These are phyloP conservation scores for Torulaspora pretoriensis DNA, from an alignment of 1,139 yeast species.

Conservation along the genomic window DNA sequence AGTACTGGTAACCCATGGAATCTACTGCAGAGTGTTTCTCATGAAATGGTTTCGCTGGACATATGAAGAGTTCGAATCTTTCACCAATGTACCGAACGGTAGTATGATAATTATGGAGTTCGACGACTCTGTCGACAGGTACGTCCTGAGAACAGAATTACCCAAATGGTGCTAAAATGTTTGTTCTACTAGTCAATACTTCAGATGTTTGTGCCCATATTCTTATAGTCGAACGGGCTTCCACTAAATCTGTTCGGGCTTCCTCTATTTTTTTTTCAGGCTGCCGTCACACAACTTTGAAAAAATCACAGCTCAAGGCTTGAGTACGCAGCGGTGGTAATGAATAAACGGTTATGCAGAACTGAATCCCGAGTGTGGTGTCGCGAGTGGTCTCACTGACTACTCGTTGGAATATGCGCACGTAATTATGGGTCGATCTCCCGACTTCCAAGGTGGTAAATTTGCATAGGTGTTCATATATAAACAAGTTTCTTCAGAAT, in stretches of 20 bases:
- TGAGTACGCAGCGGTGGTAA: not conserved
- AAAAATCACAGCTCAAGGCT: not conserved
- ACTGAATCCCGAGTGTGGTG: conserved; percentile 2
- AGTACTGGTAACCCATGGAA: conserved; percentile 86
- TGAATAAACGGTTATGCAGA: not conserved
- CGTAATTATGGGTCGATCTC: conserved; percentile 6
- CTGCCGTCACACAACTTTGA: conserved; percentile 6
- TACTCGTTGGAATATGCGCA: conserved; percentile 1
- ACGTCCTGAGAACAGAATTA: conserved; percentile 49
- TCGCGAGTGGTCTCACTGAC: conserved; percentile 3
- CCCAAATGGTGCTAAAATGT: conserved; percentile 47
- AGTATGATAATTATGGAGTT: conserved; percentile 74
- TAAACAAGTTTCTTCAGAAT: not conserved
- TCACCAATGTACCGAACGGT: conserved; percentile 81
- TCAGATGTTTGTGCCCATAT: not conserved
- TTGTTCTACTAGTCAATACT: not conserved
- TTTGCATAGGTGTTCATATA: conserved; percentile 2
- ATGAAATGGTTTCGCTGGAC: conserved; percentile 95
- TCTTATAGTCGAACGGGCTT: not conserved
- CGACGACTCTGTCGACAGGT: conserved; percentile 43
- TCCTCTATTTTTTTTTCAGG: conserved; percentile 2
- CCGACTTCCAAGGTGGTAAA: not conserved
- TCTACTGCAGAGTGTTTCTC: conserved; percentile 85
- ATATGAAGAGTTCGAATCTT: conserved; percentile 79
- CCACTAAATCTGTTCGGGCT: conserved; percentile 4